Evolutionary conservation across 2,329 filamentous ascomycete species (phyloP).

Genomic region (Pestalotiopsis sp.): DNA sequence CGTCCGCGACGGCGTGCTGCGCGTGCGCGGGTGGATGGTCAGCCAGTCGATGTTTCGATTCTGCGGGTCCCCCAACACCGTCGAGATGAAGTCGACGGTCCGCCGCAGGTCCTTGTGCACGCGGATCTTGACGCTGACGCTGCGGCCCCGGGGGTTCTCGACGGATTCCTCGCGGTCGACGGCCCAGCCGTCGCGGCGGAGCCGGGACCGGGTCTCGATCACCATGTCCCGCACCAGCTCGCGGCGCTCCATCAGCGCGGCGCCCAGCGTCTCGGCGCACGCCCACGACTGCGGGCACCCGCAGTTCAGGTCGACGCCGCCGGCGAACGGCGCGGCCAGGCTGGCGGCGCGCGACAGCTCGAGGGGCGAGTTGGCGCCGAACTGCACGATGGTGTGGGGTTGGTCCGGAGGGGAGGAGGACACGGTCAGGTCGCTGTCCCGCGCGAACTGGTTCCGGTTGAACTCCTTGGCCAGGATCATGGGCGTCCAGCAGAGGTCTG

Average conservation of each 20-base stretch:
- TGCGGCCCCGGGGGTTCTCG: slow-evolving; percentile 47
- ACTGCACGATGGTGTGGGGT: slow-evolving; percentile 65
- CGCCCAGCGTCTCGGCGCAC: slow-evolving; percentile 66
- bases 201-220: slow-evolving; percentile 50
- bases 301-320: slow-evolving; percentile 71
- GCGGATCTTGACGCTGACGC: slow-evolving; percentile 70
- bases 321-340: slow-evolving; percentile 61
- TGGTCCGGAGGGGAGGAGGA: slow-evolving; percentile 45
- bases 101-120: slow-evolving; percentile 63
- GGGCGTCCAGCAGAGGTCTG: slow-evolving; percentile 69
- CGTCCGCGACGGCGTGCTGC: slow-evolving; percentile 58
- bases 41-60: slow-evolving; percentile 63
- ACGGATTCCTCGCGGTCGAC: slow-evolving; percentile 44
- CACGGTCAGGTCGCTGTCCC: slow-evolving; percentile 65
- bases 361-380: slow-evolving; percentile 60
- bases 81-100: slow-evolving; percentile 63
- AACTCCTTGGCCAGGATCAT: slow-evolving; percentile 73
- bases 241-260: slow-evolving; percentile 66
- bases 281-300: slow-evolving; percentile 75
- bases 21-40: slow-evolving; percentile 68
- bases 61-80: slow-evolving; percentile 52
- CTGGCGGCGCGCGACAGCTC: slow-evolving; percentile 64
- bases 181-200: slow-evolving; percentile 54
- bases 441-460: slow-evolving; percentile 59
- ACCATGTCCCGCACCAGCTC: slow-evolving; percentile 69